These are phyloP conservation scores for Physaria fendleri DNA, from an alignment of 345 rosid genomes.

Conservation along the genomic window DNA sequence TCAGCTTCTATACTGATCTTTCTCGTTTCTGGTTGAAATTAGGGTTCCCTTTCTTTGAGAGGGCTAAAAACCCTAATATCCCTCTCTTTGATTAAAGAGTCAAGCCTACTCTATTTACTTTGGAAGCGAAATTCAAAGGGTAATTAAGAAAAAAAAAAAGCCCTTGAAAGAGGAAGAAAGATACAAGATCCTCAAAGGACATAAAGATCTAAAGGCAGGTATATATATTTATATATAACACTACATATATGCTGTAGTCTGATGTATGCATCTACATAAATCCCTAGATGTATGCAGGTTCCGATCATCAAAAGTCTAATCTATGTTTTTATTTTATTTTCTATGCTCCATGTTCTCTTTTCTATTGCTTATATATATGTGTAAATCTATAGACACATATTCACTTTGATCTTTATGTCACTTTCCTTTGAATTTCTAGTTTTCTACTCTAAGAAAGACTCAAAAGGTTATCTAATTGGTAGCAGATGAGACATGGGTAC, in stretches of 20 bases:
- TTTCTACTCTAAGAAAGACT: constrained; percentile 1
- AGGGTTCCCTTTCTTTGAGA: constrained; percentile 26
- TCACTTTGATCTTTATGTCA: constrained; percentile 4
- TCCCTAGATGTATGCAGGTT: constrained; percentile 7
- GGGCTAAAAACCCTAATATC: constrained; percentile 26
- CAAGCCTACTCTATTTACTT: constrained; percentile 30
- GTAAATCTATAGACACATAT: neutral
- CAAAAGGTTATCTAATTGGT: constrained; percentile 1
- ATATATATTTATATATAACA: neutral
- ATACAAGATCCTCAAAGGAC: constrained; percentile 25
- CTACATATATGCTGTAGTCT: neutral
- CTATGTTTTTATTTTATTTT: neutral
- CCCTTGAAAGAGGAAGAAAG: constrained; percentile 33
- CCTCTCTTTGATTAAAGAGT: constrained; percentile 27
- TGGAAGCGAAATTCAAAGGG: constrained; percentile 23
- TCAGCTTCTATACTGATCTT: constrained; percentile 21
- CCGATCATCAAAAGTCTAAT: neutral
- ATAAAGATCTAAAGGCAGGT: constrained; percentile 27
- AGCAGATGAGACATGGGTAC: neutral
- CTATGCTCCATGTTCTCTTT: neutral
- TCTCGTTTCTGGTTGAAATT: constrained; percentile 26
- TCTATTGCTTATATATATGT: neutral
- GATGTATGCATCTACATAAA: neutral
- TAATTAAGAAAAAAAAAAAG: constrained; percentile 19
- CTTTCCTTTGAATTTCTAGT: constrained; percentile 7